Base-by-base conservation (phyloP, 129 eudicot genomes). In the Flaveria bidentis region DNA sequence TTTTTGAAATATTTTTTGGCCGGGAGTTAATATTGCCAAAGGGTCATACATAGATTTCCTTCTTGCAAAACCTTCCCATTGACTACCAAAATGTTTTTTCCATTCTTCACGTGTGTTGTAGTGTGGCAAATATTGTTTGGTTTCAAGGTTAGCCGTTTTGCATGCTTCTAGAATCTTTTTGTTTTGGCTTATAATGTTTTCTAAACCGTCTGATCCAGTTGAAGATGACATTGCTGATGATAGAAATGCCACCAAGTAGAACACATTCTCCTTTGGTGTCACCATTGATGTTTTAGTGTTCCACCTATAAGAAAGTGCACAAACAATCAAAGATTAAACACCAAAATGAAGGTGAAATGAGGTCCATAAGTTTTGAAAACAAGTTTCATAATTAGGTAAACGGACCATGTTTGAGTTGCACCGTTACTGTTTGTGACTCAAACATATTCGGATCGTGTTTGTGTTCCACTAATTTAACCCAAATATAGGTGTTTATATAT, bases 101-200 rank as follows among this genome's bases (percentile, higher is more conserved):
- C 97, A 95, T 42, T 86, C 89, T 41, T 89, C 92, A 52, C 74
- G 94, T 66, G 86, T 86, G 62, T 60, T 76, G 77, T 95, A 89
- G 80, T 86, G 93, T 55, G 99, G 97, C 79, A 95, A 84, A 77
- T 95, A 95, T 69, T 91, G 97, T 78, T 91, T 95, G 56, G 88
- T 82, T 49, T 86, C 92, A 10, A 95, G 90, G 41, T 74, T 79
- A 22, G 80, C 75, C 9, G 58, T 82, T 52, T 74, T 55, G 65
- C 97, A 91, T 25, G 87, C 84, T n/a, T 82, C 83, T 67, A 91
- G 80, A 25, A 95, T 87, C 75, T 72, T 87, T 23, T 86, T 82
- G 90, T 95, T 91, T 72, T 87, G 91, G 49, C 76, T 61, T 67
- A 89, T 46, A 16, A 89, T 89, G 72, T 91, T 82, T 53, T 89